phyloP scores from a whole-genome alignment of 116 monocot species.

The Cymodocea nodosa region DNA sequence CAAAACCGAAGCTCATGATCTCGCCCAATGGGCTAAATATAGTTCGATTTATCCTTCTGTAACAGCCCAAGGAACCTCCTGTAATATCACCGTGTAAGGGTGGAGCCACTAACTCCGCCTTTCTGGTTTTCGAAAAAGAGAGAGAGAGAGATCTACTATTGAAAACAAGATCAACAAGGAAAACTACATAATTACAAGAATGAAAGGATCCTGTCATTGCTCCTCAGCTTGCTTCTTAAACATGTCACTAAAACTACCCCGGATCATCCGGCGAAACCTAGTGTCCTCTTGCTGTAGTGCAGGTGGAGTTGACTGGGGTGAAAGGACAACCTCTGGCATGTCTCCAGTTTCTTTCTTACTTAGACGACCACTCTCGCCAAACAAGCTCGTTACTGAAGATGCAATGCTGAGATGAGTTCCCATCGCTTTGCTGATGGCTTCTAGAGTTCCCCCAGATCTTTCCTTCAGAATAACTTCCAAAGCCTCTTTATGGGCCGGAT shows the following conservation, averaged over 20 bases:
- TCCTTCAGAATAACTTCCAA: conserved; percentile 85
- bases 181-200: neutral
- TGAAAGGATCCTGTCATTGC: conserved; percentile 14
- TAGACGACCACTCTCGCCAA: conserved; percentile 54
- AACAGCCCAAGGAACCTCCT: too few species aligned
- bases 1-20: too few species aligned
- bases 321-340: conserved; percentile 4
- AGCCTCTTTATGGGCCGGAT: conserved; percentile 97
- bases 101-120: too few species aligned
- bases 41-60: too few species aligned
- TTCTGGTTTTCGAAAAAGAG: too few species aligned
- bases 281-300: conserved; percentile 57
- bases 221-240: conserved; percentile 58
- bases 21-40: too few species aligned
- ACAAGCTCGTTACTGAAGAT: conserved; percentile 83
- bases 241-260: conserved; percentile 72
- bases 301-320: conserved; percentile 8
- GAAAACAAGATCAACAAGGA: neutral
- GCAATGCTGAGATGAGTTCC: conserved; percentile 85
- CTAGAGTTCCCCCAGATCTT: conserved; percentile 75
- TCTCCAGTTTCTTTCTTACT: conserved; percentile 48
- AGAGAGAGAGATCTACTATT: neutral
- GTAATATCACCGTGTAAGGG: too few species aligned
- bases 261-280: conserved; percentile 64
- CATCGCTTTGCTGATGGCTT: conserved; percentile 81